Base-by-base conservation (phyloP, 2,329 filamentous ascomycete species). In the Colletotrichum agaves region DNA sequence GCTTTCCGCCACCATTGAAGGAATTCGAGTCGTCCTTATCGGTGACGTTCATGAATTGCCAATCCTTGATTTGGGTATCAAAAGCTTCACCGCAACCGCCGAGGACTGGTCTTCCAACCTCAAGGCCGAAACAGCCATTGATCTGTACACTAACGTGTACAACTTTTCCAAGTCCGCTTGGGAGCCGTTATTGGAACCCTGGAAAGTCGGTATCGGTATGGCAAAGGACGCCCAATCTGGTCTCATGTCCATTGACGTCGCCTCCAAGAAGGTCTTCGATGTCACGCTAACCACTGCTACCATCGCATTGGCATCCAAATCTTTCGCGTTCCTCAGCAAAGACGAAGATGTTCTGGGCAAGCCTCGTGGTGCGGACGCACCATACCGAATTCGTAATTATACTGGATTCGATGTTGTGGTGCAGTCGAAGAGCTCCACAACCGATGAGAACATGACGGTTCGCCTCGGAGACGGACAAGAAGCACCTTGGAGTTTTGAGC, bases 131-230 rank as follows among this genome's bases (percentile, higher is more conserved):
- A 92, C 93, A 0, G 91, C 89, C n/a, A 90, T 99, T 53, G 93
- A 98, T 70, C 93, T 95, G 71, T 97, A 97, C 78, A 88, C 97
- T 73, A 99, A 98, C 74, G 91, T 99, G 27, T 99, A 97, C 84
- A 99, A 99, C 79, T 99, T 99, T 80, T 96, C 96, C 13, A 99
- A 99, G 78, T 99, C 96, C 0, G 93, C 94, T 3, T 99, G 96
- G 96, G 96, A 99, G 78, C 96, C 96, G 3, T 81, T 99, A 37
- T 89, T 99, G 27, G 96, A 99, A 77, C 97, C 97, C 7, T 99
- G 96, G 96, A 90, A 95, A 72, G 85, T 98, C n/a, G 94, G 94
- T 2, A 89, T 99, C 72, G 93, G 97, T 70, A 88, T 98, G 77
- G 90, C 92, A 1, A 94, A 91, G 73, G 90, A 96, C 65, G 85